Evolutionary conservation across 2,329 filamentous ascomycete genomes (phyloP), one percentile per base, ranked within the genome.

Genomic region (Aspergillus fumigatus): DNA sequence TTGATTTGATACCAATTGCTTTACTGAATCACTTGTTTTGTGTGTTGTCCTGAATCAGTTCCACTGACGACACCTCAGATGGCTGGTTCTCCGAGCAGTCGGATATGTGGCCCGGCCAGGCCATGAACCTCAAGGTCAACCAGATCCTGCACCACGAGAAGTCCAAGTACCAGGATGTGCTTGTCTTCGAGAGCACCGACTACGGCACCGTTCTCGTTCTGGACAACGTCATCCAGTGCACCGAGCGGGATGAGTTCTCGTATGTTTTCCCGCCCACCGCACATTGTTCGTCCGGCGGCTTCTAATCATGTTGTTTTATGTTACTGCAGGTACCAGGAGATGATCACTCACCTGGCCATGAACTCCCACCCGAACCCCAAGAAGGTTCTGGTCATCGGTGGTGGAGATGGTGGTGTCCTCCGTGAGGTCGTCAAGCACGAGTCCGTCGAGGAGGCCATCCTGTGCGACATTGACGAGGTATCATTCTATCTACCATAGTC

Each of bases 1-100:
- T 7, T 47, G 21, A 47, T 10, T 10, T 5, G 3, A 14, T 8
- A 6, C 8, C 21, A 47, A 47, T 47, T 47, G 43, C 21, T 14
- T 14, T 47, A 7, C 21, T 17, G 10, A 14, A 47, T 17, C 5
- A 23, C 23, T 26, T 47, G 7, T 26, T 14, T 47, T 25, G 10
- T 10, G 40, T 14, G 19, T 3, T 23, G 9, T 11, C 21, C 5
- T 23, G 11, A 25, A 47, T 47, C 19, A 47, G 26, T 25, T 11
- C 9, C 43, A 41, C 58, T 53, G 58, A 65, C 56, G 21, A 48
- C 50, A n/a, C 60, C 58, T 17, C 67, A 96, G 94, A 97, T 96
- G 94, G 93, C 81, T 99, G 94, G 94, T 99, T 99, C 88, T 90
- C 92, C 78, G 94, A 99, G 82, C 92, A 96, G 80, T 96, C 90